Conservation (phyloP, 2,329 filamentous ascomycete species). For the Paraconiothyrium brasiliense region DNA sequence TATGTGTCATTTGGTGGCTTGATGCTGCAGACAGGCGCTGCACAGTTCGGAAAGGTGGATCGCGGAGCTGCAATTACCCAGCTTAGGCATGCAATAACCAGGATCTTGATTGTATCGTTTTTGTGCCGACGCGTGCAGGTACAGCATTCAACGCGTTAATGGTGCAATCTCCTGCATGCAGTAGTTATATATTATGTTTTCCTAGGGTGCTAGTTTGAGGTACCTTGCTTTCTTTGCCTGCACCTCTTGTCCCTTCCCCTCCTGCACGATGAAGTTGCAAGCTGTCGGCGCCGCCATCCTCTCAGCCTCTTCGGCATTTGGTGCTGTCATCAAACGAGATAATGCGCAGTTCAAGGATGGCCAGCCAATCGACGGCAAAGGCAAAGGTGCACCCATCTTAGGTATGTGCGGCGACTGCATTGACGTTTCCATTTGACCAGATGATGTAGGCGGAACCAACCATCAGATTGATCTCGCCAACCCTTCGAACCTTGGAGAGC, state of each 20-base stretch:
- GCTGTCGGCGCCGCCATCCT: slow-evolving; percentile 29
- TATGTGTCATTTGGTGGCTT: background rate
- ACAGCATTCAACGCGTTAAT: slow-evolving; percentile 1
- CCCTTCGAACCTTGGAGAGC: slow-evolving; percentile 69
- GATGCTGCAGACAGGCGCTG: background rate
- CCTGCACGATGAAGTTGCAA: slow-evolving; percentile 34
- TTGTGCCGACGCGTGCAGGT: slow-evolving; percentile 3
- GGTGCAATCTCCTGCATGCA: slow-evolving; percentile 7
- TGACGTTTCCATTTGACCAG: slow-evolving; percentile 14
- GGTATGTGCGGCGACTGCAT: slow-evolving; percentile 54
- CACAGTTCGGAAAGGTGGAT: background rate
- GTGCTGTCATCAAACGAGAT: slow-evolving; percentile 33
- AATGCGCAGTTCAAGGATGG: slow-evolving; percentile 59
- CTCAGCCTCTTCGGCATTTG: slow-evolving; percentile 28
- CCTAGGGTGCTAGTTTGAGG: background rate
- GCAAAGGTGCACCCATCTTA: slow-evolving; percentile 67
- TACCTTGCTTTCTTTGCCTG: slow-evolving; percentile 5
- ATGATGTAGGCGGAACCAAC: slow-evolving; percentile 68
- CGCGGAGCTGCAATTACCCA: background rate
- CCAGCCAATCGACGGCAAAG: slow-evolving; percentile 65
- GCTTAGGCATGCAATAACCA: slow-evolving; percentile 7
- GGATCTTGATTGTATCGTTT: slow-evolving; percentile 10
- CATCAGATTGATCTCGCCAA: slow-evolving; percentile 68
- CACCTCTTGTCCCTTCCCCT: slow-evolving; percentile 18
- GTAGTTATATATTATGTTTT: slow-evolving; percentile 6